A percentile compares a stretch with the other conserved stretches of the same genome.
These are phyloP conservation scores for Thermothielavioides terrestris DNA, from an alignment of 495 filamentous ascomycete genomes.

Conservation along the genomic window DNA sequence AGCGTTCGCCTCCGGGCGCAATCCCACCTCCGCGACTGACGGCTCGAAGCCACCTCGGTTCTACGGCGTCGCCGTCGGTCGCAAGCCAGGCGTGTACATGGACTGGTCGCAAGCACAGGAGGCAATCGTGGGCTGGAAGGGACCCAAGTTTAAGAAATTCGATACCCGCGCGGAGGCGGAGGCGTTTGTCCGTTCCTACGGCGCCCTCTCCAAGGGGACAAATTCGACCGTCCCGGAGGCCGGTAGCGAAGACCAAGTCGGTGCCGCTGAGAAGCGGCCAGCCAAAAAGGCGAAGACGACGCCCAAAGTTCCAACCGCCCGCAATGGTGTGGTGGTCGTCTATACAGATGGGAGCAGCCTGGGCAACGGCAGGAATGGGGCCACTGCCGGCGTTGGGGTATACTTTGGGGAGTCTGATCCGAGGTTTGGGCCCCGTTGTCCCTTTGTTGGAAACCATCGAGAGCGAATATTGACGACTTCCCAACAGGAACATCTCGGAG, in stretches of 20 bases:
- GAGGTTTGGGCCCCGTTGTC: conserved; percentile 42
- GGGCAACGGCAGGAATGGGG: conserved; percentile 63
- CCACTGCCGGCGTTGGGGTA: conserved; percentile 78
- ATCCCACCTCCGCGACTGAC: conserved; percentile 23
- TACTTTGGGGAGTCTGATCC: conserved; percentile 68
- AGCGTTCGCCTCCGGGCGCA: conserved; percentile 60
- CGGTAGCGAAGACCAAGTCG: conserved; percentile 23
- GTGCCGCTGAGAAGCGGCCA: conserved; percentile 29
- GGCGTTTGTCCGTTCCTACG: conserved; percentile 30
- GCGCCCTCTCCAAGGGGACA: conserved; percentile 34
- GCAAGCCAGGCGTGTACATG: conserved; percentile 78
- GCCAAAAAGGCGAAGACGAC: conserved; percentile 53
- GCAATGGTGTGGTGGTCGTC: conserved; percentile 46
- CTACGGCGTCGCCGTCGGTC: conserved; percentile 80
- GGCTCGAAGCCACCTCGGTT: conserved; percentile 44
- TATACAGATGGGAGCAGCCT: conserved; percentile 85
- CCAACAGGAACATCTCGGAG: conserved; percentile 65
- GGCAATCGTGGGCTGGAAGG: conserved; percentile 67
- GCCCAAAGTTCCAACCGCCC: not conserved
- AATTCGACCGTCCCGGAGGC: conserved; percentile 22
- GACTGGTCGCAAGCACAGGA: conserved; percentile 72
- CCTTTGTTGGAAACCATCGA: not conserved
- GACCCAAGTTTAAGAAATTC: conserved; percentile 77
- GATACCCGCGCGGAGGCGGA: conserved; percentile 66
- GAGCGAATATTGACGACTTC: not conserved